Conservation (phyloP, 352 stramenopile species). For the Peronosclerospora sorghi region DNA sequence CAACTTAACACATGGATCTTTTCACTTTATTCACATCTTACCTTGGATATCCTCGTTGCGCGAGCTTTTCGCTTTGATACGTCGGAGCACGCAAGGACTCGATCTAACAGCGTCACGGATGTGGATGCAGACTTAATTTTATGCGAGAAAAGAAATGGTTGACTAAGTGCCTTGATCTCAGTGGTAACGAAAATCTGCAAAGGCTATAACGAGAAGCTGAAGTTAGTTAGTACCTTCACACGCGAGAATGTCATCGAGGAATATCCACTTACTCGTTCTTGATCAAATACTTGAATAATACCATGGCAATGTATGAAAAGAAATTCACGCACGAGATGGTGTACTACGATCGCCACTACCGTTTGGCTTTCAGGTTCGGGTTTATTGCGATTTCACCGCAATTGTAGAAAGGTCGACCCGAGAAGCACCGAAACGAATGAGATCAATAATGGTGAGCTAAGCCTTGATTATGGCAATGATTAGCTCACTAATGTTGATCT, state of each 20-base stretch:
- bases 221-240: too few species aligned
- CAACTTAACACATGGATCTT: too few species aligned
- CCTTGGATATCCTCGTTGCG: too few species aligned
- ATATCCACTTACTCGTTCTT: conserved; percentile 29
- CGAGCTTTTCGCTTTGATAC: conserved; percentile 4
- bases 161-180: conserved; percentile 11
- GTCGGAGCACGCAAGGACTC: conserved; percentile 25
- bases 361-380: background rate
- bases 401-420: conserved; percentile 1
- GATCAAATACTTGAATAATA: conserved; percentile 32
- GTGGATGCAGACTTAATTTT: background rate
- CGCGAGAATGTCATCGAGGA: too few species aligned
- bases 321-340: conserved; percentile 57
- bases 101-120: conserved; percentile 18
- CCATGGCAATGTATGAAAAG: conserved; percentile 31
- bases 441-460: conserved; percentile 13
- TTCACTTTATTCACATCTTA: too few species aligned
- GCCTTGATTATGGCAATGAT: background rate
- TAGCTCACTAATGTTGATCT: conserved; percentile 17
- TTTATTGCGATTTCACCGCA: too few species aligned
- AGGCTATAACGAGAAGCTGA: too few species aligned
- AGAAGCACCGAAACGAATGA: background rate
- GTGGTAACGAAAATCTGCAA: conserved; percentile 9
- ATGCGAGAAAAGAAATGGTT: conserved; percentile 2
- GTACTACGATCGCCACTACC: too few species aligned